Base-by-base conservation (phyloP, 2,329 filamentous ascomycete genomes). In the Colletotrichum liriopes region DNA sequence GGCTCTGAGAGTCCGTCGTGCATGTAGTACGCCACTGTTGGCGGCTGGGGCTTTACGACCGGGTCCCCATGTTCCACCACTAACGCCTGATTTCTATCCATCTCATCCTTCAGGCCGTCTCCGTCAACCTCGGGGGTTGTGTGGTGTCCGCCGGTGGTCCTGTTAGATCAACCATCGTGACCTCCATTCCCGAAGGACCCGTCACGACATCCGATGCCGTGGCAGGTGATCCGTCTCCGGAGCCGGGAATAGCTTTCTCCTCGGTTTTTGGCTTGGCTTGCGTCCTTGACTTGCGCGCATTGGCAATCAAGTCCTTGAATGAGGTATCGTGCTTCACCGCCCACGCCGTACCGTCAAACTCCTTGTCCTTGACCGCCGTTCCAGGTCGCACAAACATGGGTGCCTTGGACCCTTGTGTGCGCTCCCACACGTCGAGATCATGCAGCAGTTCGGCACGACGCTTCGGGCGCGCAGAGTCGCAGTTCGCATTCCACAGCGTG, bases 401-500 rank as follows among this genome's bases (percentile, higher is more conserved):
- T 8, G 89, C 89, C 58, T 85, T 85, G 1, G 90, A 89, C 11
- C 94, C 94, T 74, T 97, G 91, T 0, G 93, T 96, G 55, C 91
- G 88, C 81, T 99, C 96, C 96, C 96, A 98, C 1, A 89, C 82
- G 29, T 96, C 93, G 16, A 99, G 81, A 72, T 98, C 96, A 18
- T 89, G 90, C 20, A 97, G 82, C 5, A 99, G 82, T 69, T 96
- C 92, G 8, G 83, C 78, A 74, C 93, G 94, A 14, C 86, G 86
- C 79, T 93, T 93, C 0, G 94, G 94, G 1, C 86, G 85, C 45
- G 89, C 89, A 2, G 95, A 93, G 81, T 99, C 96, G 82, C 95
- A 98, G 79, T 99, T 99, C 14, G 97, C 94, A 81, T 99, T 99
- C 93, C 94, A 98, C 23, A 99, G 84, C 47, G 96, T 98, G 63